Conservation (phyloP, 768 basidiomycete species). For the Suillus fuscotomentosus region DNA sequence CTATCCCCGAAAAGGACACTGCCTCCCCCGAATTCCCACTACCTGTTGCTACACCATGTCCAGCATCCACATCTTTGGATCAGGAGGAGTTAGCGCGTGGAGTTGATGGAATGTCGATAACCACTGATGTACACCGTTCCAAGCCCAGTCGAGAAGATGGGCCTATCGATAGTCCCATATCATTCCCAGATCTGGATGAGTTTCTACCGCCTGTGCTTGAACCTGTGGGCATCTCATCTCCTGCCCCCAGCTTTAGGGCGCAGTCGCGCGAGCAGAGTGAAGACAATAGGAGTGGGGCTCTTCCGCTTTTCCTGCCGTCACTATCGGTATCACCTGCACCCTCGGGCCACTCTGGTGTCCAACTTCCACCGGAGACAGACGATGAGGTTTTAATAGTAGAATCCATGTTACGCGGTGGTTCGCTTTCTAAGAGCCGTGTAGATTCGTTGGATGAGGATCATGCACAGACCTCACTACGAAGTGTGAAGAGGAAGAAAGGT, state of each 20-base stretch:
- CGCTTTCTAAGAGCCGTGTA: slow-evolving; percentile 22
- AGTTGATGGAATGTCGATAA: slow-evolving; percentile 21
- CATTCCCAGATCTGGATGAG: slow-evolving; percentile 12
- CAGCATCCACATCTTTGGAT: not conserved
- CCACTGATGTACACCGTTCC: slow-evolving; percentile 12
- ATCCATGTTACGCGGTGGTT: not conserved
- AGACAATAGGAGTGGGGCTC: slow-evolving; percentile 16
- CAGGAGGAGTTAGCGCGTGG: slow-evolving; percentile 9
- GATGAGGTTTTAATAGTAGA: slow-evolving; percentile 14
- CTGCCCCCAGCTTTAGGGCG: slow-evolving; percentile 7
- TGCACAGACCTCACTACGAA: slow-evolving; percentile 1
- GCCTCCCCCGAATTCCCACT: not conserved
- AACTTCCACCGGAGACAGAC: slow-evolving; percentile 22
- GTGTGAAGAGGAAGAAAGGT: slow-evolving; percentile 24
- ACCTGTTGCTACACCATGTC: not conserved
- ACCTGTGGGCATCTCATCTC: slow-evolving; percentile 4
- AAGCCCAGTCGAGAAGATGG: slow-evolving; percentile 15
- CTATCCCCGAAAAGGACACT: not conserved
- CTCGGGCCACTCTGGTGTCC: not conserved
- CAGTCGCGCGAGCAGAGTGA: slow-evolving; percentile 15
- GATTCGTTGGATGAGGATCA: slow-evolving; percentile 9
- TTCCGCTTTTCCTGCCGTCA: slow-evolving; percentile 52
- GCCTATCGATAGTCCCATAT: slow-evolving; percentile 19
- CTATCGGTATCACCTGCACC: slow-evolving; percentile 34
- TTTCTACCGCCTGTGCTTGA: slow-evolving; percentile 7